These are phyloP conservation scores for Eragrostis tef DNA, from an alignment of 202 grass and related monocot species.

Conservation along the genomic window DNA sequence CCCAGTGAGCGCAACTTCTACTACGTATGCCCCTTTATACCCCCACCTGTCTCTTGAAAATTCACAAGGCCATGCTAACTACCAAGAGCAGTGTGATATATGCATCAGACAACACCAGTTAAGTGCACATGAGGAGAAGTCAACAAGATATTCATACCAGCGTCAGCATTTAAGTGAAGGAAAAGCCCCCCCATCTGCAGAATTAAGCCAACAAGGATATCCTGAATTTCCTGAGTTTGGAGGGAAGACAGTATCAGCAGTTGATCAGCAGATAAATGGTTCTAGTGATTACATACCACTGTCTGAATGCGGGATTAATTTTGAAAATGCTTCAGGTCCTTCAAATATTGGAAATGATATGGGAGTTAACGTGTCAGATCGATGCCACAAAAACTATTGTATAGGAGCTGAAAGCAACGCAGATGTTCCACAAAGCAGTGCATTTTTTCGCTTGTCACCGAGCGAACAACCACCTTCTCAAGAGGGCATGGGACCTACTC, in stretches of 20 bases:
- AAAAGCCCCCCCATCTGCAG: constrained; percentile 9
- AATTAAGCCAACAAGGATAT: constrained; percentile 22
- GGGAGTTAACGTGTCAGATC: constrained; percentile 17
- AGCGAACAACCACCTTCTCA: constrained; percentile 37
- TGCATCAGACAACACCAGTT: constrained; percentile 24
- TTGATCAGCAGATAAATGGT: constrained; percentile 34
- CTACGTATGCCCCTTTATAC: constrained; percentile 2
- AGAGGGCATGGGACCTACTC: constrained; percentile 34
- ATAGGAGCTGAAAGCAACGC: constrained; percentile 40
- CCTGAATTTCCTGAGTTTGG: neutral
- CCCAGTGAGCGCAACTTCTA: constrained; percentile 7
- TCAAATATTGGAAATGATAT: constrained; percentile 37
- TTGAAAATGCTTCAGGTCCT: constrained; percentile 22
- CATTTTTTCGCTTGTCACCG: constrained; percentile 61
- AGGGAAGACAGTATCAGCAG: constrained; percentile 1
- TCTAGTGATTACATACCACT: constrained; percentile 36
- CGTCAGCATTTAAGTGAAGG: constrained; percentile 5
- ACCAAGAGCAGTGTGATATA: constrained; percentile 37
- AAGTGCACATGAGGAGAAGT: neutral
- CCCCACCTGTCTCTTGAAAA: constrained; percentile 20
- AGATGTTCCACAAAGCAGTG: constrained; percentile 37
- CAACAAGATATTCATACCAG: constrained; percentile 22
- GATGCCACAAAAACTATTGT: neutral
- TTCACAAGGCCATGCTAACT: constrained; percentile 30
- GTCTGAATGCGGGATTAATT: neutral